phyloP scores from a whole-genome alignment of 148 eudicot species.

The Selenicereus undatus region DNA sequence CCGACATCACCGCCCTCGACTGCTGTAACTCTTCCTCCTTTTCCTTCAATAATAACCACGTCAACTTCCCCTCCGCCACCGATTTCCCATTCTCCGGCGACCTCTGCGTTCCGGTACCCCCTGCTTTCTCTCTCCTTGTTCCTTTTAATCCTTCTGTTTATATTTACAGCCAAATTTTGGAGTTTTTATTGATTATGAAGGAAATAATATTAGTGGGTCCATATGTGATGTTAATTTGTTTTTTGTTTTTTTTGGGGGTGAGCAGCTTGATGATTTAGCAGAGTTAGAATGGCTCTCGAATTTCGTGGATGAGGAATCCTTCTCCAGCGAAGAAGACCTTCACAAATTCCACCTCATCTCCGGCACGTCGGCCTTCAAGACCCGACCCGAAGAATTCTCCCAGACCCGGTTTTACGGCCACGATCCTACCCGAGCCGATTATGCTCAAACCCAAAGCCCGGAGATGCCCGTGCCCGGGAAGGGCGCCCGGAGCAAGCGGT shows the following conservation, averaged over 20 bases:
- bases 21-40: slow-evolving; percentile 56
- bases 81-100: slow-evolving; percentile 54
- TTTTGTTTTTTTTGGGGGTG: not conserved
- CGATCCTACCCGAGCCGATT: slow-evolving; percentile 7
- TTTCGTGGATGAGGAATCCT: slow-evolving; percentile 78
- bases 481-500: slow-evolving; percentile 85
- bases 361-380: slow-evolving; percentile 37
- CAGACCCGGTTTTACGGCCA: slow-evolving; percentile 28
- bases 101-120: slow-evolving; percentile 62
- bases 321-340: slow-evolving; percentile 80
- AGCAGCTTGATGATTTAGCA: slow-evolving; percentile 79
- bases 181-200: too few species aligned
- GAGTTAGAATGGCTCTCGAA: slow-evolving; percentile 96
- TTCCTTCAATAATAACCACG: slow-evolving; percentile 26
- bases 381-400: slow-evolving; percentile 30
- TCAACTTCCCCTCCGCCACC: not conserved
- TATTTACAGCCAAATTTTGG: too few species aligned
- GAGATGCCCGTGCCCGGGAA: slow-evolving; percentile 70
- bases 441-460: slow-evolving; percentile 8
- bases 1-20: slow-evolving; percentile 38
- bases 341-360: slow-evolving; percentile 61
- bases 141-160: not conserved
- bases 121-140: not conserved
- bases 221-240: not conserved
- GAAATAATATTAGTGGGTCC: too few species aligned